Base-by-base conservation (phyloP, 257 asterid species). In the Fraxinus americana region DNA sequence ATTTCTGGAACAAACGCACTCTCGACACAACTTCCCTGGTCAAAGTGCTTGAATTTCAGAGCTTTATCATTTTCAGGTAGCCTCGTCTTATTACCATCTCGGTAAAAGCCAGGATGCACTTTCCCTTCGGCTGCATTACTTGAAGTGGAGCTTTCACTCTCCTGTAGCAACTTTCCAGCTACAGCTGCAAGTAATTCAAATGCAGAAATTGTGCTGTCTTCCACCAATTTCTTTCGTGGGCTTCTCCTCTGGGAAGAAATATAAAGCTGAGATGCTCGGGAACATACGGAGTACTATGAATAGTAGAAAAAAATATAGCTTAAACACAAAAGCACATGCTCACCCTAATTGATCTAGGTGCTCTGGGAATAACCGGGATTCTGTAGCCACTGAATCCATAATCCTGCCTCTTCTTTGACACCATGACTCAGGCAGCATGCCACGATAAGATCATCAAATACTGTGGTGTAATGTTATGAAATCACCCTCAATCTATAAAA, bases 111-210 rank as follows among this genome's bases (percentile, higher is more conserved):
- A 59, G 63, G 77, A 16, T 71, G 85, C 71, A 76, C 82, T 73
- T 89, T 87, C 68, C 81, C 89, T 65, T 84, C 90, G 0, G 75
- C 89, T 29, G 88, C 92, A 89, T 91, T 91, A 84, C 97, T 87
- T 16, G 94, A 93, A 72, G 96, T 90, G 48, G 97, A 96, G 80
- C 97, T 86, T 85, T 93, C 97, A 74, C 90, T 96, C 86, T 92
- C 99, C 84, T 84, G 94, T 74, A 93, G 83, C 71, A 96, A 82
- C 83, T 96, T 87, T 59, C 95, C 98, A 43, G 99, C 99, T 80
- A 96, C 98, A 83, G 94, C 91, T 39, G 99, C 99, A 79, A 96
- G 92, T 76, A 96, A 81, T 79, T 96, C 99, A 78, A 96, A 96
- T 80, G 99, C 95, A 84, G 96, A 91, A 73, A 92, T 90, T 74